Evolutionary conservation across 1,284 basidiomycete species (phyloP).

Genomic region (Gomphus sp.): DNA sequence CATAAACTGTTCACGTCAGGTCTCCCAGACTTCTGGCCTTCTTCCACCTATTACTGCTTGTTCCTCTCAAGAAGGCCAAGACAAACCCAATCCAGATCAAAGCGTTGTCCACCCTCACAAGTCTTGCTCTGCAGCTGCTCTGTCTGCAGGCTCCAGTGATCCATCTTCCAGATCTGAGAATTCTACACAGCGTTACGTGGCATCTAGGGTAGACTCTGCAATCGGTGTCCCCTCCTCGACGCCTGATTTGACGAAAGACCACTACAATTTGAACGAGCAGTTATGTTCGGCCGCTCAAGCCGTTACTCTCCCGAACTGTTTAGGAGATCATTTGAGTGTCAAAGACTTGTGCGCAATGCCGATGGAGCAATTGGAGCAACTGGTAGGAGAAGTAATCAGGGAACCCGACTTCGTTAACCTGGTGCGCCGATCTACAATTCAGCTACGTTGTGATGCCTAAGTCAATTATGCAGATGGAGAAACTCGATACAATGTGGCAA

Average conservation of each 20-base stretch:
- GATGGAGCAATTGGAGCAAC: not conserved
- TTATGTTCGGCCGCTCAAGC: not conserved
- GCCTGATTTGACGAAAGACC: not conserved
- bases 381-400: slow-evolving; percentile 2
- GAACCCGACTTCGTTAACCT: slow-evolving; percentile 2
- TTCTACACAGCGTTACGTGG: not conserved
- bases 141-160: not conserved
- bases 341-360: not conserved
- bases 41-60: not conserved
- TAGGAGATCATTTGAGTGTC: not conserved
- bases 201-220: not conserved
- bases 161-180: not conserved
- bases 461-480: slow-evolving; percentile 1
- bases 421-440: not conserved
- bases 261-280: not conserved
- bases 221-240: not conserved
- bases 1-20: not conserved
- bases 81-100: not conserved
- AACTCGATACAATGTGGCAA: slow-evolving; percentile 5
- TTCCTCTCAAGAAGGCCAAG: not conserved
- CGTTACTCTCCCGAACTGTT: not conserved
- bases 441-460: not conserved
- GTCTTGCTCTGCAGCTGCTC: not conserved
- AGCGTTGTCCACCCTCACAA: not conserved
- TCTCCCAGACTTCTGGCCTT: not conserved